phyloP scores from a whole-genome alignment of 225 moss, liverwort and hornwort genomes.

The Polytrichum formosum region DNA sequence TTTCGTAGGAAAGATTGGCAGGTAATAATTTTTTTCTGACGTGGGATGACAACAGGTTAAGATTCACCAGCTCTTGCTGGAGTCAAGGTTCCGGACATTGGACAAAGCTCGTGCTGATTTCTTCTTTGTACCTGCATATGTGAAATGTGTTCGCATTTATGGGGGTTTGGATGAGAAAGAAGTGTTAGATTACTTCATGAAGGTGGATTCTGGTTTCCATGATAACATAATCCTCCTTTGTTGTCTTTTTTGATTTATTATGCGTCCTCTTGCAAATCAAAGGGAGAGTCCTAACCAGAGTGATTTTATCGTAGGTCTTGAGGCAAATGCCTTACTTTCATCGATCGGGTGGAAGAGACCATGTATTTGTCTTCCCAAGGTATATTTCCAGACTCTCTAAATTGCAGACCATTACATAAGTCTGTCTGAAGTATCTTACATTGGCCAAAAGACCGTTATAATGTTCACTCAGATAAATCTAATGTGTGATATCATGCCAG shows the following conservation, averaged over 20 bases:
- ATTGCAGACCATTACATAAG: neutral
- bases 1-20: no score
- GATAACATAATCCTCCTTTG: neutral
- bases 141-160: slow-evolving; percentile 60
- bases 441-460: no score
- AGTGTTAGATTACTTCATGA: slow-evolving; percentile 40
- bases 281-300: no score
- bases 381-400: slow-evolving; percentile 12
- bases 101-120: slow-evolving; percentile 55
- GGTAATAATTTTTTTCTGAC: neutral
- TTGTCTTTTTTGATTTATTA: neutral
- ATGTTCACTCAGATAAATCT: no score
- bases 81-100: slow-evolving; percentile 54
- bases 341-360: slow-evolving; percentile 70
- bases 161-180: slow-evolving; percentile 56
- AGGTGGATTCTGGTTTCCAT: slow-evolving; percentile 13
- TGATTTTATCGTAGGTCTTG: slow-evolving; percentile 33
- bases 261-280: neutral
- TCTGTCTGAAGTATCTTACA: no score
- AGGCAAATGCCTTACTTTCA: slow-evolving; percentile 67
- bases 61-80: slow-evolving; percentile 56
- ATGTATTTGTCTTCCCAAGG: slow-evolving; percentile 78
- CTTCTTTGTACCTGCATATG: slow-evolving; percentile 72
- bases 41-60: slow-evolving; percentile 36
- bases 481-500: no score